Evolutionary conservation across 768 basidiomycete species (phyloP).

Genomic region (Tulasnella sp.): DNA sequence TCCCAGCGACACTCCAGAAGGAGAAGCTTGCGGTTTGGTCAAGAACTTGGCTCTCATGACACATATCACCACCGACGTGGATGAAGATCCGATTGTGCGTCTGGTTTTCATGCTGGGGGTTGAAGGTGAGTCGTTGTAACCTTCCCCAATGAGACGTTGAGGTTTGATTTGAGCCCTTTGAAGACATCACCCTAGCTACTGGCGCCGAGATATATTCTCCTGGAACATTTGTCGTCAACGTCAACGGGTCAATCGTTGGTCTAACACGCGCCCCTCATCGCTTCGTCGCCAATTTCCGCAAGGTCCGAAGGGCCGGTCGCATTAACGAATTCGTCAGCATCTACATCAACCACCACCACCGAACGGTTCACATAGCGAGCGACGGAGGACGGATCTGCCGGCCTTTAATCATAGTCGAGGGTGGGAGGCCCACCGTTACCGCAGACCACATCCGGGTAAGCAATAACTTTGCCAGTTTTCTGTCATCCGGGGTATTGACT

Average conservation of each 20-base stretch:
- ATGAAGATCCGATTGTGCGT: slow-evolving; percentile 88
- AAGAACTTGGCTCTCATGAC: slow-evolving; percentile 99
- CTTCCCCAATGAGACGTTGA: neutral
- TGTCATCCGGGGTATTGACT: neutral
- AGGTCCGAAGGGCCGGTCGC: slow-evolving; percentile 83
- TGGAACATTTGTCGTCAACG: slow-evolving; percentile 89
- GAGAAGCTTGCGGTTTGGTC: slow-evolving; percentile 96
- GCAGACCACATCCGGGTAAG: slow-evolving; percentile 74
- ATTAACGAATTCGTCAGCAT: slow-evolving; percentile 96
- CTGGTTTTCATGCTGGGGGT: slow-evolving; percentile 94
- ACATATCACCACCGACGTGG: slow-evolving; percentile 98
- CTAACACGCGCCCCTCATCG: slow-evolving; percentile 78
- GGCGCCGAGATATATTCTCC: slow-evolving; percentile 95
- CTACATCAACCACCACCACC: slow-evolving; percentile 94
- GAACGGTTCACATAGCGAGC: slow-evolving; percentile 89
- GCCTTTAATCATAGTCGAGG: slow-evolving; percentile 94
- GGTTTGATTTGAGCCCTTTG: neutral
- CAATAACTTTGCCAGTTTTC: neutral
- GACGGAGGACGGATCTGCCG: slow-evolving; percentile 98
- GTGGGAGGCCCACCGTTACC: slow-evolving; percentile 68
- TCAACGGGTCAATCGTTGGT: slow-evolving; percentile 94
- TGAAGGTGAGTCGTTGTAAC: slow-evolving; percentile 60
- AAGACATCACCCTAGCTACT: slow-evolving; percentile 87
- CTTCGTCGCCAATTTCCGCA: slow-evolving; percentile 88
- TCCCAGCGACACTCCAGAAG: slow-evolving; percentile 98